phyloP scores from a whole-genome alignment of 148 eudicot genomes.

The Rhododendron kiyosumense region DNA sequence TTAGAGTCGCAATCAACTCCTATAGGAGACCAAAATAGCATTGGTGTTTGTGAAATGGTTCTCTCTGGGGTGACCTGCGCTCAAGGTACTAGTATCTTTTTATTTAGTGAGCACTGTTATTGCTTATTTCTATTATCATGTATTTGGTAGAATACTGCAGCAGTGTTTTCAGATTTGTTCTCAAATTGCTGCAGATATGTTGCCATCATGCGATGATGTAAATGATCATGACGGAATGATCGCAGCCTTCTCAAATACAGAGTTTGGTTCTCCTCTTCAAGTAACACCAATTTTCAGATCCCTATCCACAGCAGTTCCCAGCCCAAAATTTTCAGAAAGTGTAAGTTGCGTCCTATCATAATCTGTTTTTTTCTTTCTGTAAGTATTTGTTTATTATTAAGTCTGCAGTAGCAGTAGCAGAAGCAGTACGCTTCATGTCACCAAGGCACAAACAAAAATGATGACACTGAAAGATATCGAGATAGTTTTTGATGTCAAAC shows the following conservation, averaged over 20 bases:
- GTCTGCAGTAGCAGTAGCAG: neutral
- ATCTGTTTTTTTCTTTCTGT: neutral
- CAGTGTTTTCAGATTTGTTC: neutral
- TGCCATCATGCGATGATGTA: constrained; percentile 23
- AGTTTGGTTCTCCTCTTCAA: constrained; percentile 68
- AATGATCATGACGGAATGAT: constrained; percentile 21
- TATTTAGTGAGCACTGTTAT: neutral
- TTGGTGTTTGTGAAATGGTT: constrained; percentile 29
- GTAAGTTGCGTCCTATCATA: constrained; percentile 47
- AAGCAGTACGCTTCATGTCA: neutral
- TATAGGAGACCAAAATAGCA: constrained; percentile 24
- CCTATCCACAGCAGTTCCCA: constrained; percentile 75
- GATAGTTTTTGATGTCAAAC: neutral
- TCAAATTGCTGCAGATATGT: constrained; percentile 28
- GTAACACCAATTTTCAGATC: constrained; percentile 79
- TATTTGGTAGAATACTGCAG: neutral
- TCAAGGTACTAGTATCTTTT: constrained; percentile 27
- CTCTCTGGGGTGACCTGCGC: constrained; percentile 30
- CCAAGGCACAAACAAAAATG: neutral
- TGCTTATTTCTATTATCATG: neutral
- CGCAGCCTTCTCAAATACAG: constrained; percentile 35
- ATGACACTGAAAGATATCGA: neutral
- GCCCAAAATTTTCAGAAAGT: constrained; percentile 97
- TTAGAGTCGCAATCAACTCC: constrained; percentile 32
- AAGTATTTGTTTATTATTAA: neutral